Base-by-base conservation (phyloP, 768 basidiomycete species). In the Hemileccinum impolitum region DNA sequence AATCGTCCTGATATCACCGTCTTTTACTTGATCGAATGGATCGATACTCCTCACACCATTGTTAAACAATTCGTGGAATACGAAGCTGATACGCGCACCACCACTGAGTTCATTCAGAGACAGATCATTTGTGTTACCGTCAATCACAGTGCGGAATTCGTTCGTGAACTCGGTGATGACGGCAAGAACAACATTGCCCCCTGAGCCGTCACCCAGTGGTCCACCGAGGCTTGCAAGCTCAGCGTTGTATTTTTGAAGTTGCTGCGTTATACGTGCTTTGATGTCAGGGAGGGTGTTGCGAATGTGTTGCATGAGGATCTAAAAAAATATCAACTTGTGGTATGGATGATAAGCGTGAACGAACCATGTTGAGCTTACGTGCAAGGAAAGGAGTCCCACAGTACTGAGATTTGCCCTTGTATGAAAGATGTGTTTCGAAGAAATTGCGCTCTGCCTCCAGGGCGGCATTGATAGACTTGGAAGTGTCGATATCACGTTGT, bases 221-320 rank as follows among this genome's bases (percentile, higher is more conserved):
- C 96, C 96, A 51, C 96, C 96, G 28, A 99, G 84, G 10, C 82
- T 72, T 37, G 74, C 70, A 38, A 99, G 77, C 67, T 99, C 96
- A 2, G 83, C 75, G 50, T 80, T 90, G 76, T 79, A 97, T 64
- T 94, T 95, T 69, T 85, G 80, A 40, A 94, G 78, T 61, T 97
- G 93, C 52, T 87, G 79, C n/a, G 84, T 78, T 65, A 99, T 98
- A 59, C 94, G 85, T 14, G 84, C 80, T 74, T 99, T 99, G 78
- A 98, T 98, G 66, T 99, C 96, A 28, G 96, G 96, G n/a, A 99
- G 79, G 18, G 93, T 96, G 45, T 90, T 82, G 48, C 91, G 90
- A 67, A 99, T 97, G 71, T 99, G 96, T 70, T 96, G 93, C 94
- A 98, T 98, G 45, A 99, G 84, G 63, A 99, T 95, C 94, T 95